A percentile compares a stretch with the other conserved stretches of the same genome.
These are phyloP conservation scores for Tillandsia fasciculata DNA, from an alignment of 176 grass and related monocot species.

Conservation along the genomic window DNA sequence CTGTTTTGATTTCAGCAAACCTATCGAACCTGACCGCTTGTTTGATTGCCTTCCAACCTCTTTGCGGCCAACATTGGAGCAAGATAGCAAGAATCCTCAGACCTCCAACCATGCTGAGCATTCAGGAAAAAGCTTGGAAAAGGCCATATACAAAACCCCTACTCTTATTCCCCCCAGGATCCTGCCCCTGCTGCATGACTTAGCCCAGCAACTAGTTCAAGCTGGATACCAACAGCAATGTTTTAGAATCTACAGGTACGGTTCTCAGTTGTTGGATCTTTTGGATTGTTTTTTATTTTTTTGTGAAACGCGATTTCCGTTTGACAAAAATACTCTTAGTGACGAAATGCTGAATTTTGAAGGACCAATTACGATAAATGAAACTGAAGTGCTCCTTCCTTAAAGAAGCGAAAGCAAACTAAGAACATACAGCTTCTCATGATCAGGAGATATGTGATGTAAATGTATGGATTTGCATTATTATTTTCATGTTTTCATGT, in stretches of 20 bases:
- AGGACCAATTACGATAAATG: background rate
- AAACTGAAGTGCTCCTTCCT: background rate
- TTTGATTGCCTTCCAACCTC: constrained; percentile 79
- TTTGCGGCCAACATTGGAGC: constrained; percentile 39
- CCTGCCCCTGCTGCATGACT: constrained; percentile 71
- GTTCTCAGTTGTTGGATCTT: background rate
- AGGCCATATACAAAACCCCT: constrained; percentile 57
- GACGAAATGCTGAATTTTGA: background rate
- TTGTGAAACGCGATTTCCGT: constrained; percentile 7
- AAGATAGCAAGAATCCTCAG: constrained; percentile 7
- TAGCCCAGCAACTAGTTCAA: constrained; percentile 88
- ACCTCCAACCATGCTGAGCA: constrained; percentile 29
- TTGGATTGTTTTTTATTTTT: constrained; percentile 9
- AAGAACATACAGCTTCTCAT: background rate
- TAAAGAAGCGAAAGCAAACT: background rate
- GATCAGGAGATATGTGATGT: background rate
- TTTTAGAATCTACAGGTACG: constrained; percentile 54
- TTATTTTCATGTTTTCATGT: background rate
- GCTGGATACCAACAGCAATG: constrained; percentile 65
- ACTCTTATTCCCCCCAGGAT: constrained; percentile 73
- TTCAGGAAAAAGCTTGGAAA: constrained; percentile 59
- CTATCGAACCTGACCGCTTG: constrained; percentile 69
- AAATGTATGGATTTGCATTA: background rate
- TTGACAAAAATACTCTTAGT: background rate
- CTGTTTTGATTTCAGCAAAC: constrained; percentile 58